Conservation (phyloP, 345 rosid genomes). For the Alliaria petiolata region DNA sequence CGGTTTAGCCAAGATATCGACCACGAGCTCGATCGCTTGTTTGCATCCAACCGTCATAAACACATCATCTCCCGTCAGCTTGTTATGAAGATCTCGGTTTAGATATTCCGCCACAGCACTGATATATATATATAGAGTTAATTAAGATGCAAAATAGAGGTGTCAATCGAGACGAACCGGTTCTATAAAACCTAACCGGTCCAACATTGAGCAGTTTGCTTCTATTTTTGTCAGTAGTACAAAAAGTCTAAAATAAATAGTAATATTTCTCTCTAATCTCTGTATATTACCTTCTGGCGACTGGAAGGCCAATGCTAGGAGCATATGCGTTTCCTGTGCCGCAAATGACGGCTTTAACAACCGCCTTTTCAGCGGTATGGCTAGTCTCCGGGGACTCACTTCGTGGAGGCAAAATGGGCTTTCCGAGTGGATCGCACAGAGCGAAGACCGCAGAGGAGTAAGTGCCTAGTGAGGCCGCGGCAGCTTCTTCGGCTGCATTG, state of each 20-base stretch:
- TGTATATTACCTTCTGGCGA: constrained; percentile 42
- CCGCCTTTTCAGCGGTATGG: constrained; percentile 52
- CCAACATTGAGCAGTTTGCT: neutral
- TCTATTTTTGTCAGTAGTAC: neutral
- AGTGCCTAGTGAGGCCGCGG: constrained; percentile 30
- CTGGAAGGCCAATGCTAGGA: constrained; percentile 40
- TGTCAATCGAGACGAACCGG: neutral
- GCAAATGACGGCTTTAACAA: constrained; percentile 41
- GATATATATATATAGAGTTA: neutral
- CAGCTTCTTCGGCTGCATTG: constrained; percentile 12
- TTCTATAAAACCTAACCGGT: too few relatives aligned
- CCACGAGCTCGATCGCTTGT: constrained; percentile 46
- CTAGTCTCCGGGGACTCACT: constrained; percentile 48
- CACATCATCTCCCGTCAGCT: constrained; percentile 46
- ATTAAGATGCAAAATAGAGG: neutral
- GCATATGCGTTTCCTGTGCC: constrained; percentile 45
- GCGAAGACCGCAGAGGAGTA: constrained; percentile 21
- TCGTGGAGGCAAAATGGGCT: constrained; percentile 40
- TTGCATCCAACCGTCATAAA: constrained; percentile 45
- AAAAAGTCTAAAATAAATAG: neutral
- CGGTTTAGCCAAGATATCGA: constrained; percentile 39
- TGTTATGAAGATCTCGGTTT: constrained; percentile 35
- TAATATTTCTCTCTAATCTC: neutral
- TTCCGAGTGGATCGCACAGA: constrained; percentile 30
- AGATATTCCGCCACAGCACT: constrained; percentile 48